Conservation (phyloP, 345 rosid genomes). For the Gossypium arboreum region DNA sequence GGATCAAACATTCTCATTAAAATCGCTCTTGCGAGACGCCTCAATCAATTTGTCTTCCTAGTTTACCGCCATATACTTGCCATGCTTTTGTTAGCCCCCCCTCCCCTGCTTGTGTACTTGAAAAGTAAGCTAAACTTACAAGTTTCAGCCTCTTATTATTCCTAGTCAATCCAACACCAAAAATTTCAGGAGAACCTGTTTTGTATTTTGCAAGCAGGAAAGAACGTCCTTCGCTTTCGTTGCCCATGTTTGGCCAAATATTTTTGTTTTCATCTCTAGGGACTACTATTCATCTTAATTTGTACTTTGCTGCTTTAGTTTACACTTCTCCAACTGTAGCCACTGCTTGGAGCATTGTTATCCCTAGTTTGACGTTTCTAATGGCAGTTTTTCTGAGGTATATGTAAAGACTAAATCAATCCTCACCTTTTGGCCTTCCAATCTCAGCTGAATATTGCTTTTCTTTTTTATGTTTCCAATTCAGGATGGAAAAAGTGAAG, state of each 20-base stretch:
- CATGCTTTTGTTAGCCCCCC: conserved; percentile 30
- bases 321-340: conserved; percentile 42
- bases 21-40: conserved; percentile 33
- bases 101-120: conserved; percentile 40
- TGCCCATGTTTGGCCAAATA: conserved; percentile 31
- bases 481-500: conserved; percentile 47
- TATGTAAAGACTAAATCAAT: no score
- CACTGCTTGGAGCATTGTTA: conserved; percentile 38
- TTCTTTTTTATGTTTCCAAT: not conserved
- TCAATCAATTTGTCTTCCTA: conserved; percentile 37
- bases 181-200: not conserved
- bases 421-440: not conserved
- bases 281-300: conserved; percentile 39
- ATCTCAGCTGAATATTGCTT: not conserved
- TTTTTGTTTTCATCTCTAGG: conserved; percentile 38
- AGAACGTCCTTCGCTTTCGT: conserved; percentile 31
- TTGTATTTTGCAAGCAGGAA: conserved; percentile 24
- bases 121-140: conserved; percentile 28
- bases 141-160: not conserved
- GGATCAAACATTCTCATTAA: conserved; percentile 41
- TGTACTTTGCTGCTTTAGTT: conserved; percentile 35
- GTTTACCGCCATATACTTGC: conserved; percentile 40
- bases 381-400: conserved; percentile 40
- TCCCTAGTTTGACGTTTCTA: conserved; percentile 41
- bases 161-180: no score